Conservation (phyloP, 768 basidiomycete species). For the Termitomyces sp. region DNA sequence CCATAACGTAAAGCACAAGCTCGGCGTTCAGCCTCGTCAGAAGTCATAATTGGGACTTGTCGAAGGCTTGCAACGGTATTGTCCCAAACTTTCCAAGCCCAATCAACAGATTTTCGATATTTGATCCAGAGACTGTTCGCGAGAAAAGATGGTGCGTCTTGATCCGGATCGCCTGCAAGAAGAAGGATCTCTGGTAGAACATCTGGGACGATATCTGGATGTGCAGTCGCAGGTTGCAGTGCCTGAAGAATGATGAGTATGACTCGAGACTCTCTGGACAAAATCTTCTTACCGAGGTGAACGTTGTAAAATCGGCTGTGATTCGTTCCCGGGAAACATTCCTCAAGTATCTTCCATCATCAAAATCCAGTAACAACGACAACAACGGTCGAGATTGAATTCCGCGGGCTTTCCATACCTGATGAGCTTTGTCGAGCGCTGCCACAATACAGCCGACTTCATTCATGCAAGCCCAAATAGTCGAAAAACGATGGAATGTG, state of each 20-base stretch:
- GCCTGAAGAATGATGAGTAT: constrained; percentile 26
- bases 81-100: constrained; percentile 85
- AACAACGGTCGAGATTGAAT: constrained; percentile 60
- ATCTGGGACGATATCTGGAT: constrained; percentile 36
- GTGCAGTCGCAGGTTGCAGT: constrained; percentile 37
- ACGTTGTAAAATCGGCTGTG: constrained; percentile 51
- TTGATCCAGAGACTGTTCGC: constrained; percentile 81
- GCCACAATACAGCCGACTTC: constrained; percentile 44
- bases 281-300: constrained; percentile 42
- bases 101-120: constrained; percentile 64
- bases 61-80: constrained; percentile 72
- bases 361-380: constrained; percentile 59
- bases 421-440: constrained; percentile 57
- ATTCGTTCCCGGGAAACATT: constrained; percentile 53
- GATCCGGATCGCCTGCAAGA: constrained; percentile 52
- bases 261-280: constrained; percentile 10
- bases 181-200: constrained; percentile 60
- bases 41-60: constrained; percentile 54
- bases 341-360: constrained; percentile 52
- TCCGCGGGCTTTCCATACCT: constrained; percentile 58
- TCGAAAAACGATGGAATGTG: constrained; percentile 62
- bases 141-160: constrained; percentile 60
- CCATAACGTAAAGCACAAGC: constrained; percentile 62
- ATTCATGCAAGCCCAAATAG: constrained; percentile 78
- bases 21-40: constrained; percentile 39